These are phyloP conservation scores for Neonectria coccinea DNA, from an alignment of 2,329 filamentous ascomycete genomes.

Conservation along the genomic window DNA sequence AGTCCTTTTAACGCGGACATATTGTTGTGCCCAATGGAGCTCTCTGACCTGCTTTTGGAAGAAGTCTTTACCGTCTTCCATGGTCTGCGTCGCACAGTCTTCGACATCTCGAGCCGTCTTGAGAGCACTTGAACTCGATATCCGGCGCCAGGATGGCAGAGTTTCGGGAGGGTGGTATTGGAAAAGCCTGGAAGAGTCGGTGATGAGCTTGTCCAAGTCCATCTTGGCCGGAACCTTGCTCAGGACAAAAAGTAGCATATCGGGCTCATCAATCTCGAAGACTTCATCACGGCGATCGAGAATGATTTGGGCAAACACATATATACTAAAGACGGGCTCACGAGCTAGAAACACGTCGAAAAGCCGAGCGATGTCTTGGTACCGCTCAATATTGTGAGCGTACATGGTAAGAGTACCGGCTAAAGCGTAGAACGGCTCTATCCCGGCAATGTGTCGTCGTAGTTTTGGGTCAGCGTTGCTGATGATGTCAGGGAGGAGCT, in stretches of 20 bases:
- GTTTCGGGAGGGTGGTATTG: constrained; percentile 76
- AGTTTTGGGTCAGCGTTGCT: constrained; percentile 77
- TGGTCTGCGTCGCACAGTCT: constrained; percentile 64
- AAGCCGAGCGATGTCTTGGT: constrained; percentile 86
- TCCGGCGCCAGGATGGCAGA: constrained; percentile 76
- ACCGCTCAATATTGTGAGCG: constrained; percentile 93
- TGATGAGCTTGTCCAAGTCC: constrained; percentile 82
- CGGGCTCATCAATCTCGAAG: constrained; percentile 90
- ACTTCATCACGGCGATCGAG: constrained; percentile 84
- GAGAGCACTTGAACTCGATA: constrained; percentile 83
- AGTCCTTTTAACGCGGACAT: constrained; percentile 46
- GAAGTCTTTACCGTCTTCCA: constrained; percentile 73
- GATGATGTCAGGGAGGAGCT: constrained; percentile 86
- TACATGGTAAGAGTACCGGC: constrained; percentile 96
- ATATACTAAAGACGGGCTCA: constrained; percentile 89
- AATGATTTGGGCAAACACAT: constrained; percentile 91
- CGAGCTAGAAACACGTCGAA: constrained; percentile 92
- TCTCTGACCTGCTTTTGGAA: constrained; percentile 80
- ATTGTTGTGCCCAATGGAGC: constrained; percentile 72
- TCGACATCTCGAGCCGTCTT: constrained; percentile 78
- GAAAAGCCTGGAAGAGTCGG: constrained; percentile 73
- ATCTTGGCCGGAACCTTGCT: constrained; percentile 87
- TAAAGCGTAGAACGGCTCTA: constrained; percentile 91
- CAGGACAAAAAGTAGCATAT: constrained; percentile 90
- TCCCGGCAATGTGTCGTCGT: constrained; percentile 78